phyloP scores from a whole-genome alignment of 208 protist species.

The Acanthamoeba castellanii region DNA sequence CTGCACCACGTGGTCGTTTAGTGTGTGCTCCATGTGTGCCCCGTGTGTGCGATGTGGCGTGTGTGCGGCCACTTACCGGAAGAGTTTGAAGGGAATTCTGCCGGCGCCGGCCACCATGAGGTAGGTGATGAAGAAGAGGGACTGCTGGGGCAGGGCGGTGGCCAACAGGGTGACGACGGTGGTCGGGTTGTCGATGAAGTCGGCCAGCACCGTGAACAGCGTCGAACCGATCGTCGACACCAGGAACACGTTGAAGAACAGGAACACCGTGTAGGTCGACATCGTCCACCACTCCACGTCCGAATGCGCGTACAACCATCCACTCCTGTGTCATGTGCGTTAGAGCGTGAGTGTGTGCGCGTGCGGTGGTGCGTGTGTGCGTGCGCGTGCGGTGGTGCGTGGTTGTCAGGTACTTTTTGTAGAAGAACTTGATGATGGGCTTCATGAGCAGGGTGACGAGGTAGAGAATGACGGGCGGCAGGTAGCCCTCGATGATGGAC shows the following conservation, averaged over 20 bases:
- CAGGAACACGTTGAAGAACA: slow-evolving; percentile 64
- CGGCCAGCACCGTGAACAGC: slow-evolving; percentile 52
- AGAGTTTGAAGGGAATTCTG: slow-evolving; percentile 54
- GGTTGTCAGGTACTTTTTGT: neutral
- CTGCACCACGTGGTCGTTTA: neutral
- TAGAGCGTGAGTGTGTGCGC: neutral
- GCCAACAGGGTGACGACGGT: slow-evolving; percentile 46
- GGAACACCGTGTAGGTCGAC: slow-evolving; percentile 66
- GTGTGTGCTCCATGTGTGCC: neutral
- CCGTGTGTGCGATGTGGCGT: neutral
- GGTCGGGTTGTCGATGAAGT: slow-evolving; percentile 66
- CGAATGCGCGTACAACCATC: slow-evolving; percentile 58
- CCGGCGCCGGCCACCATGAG: slow-evolving; percentile 50
- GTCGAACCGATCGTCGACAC: slow-evolving; percentile 50
- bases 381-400: too few relatives aligned
- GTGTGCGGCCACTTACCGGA: neutral
- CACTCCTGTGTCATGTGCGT: neutral
- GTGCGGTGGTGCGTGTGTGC: neutral
- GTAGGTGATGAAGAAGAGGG: slow-evolving; percentile 69
- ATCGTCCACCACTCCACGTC: slow-evolving; percentile 64
- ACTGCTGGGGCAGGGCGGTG: slow-evolving; percentile 49
- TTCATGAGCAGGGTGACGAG: slow-evolving; percentile 53
- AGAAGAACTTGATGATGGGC: slow-evolving; percentile 50
- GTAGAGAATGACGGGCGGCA: slow-evolving; percentile 32
- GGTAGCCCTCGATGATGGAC: slow-evolving; percentile 45